phyloP scores from a whole-genome alignment of 257 asterid species.

The Striga asiatica region DNA sequence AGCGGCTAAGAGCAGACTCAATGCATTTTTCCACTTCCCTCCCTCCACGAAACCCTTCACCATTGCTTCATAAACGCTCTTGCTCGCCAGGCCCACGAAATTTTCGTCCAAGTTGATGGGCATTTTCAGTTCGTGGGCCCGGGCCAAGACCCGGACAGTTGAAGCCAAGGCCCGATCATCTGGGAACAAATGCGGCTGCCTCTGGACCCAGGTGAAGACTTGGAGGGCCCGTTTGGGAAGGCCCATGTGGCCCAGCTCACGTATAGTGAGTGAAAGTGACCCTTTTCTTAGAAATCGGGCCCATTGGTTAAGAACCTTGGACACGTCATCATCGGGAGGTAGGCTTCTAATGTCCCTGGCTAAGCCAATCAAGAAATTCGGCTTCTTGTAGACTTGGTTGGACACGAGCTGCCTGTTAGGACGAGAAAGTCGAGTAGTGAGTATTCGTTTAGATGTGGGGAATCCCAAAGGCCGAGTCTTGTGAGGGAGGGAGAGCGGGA shows the following conservation, averaged over 20 bases:
- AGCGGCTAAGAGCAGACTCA: slow-evolving; percentile 52
- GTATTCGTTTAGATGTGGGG: slow-evolving; percentile 46
- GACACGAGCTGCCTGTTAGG: slow-evolving; percentile 35
- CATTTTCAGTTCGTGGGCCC: slow-evolving; percentile 56
- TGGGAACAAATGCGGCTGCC: slow-evolving; percentile 60
- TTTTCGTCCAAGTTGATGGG: slow-evolving; percentile 39
- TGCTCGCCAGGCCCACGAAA: slow-evolving; percentile 46
- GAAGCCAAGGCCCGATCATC: slow-evolving; percentile 79
- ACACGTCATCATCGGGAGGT: slow-evolving; percentile 41
- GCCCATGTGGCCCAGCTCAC: slow-evolving; percentile 76
- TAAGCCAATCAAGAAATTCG: slow-evolving; percentile 62
- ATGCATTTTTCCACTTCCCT: slow-evolving; percentile 52
- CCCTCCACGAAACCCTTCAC: slow-evolving; percentile 60
- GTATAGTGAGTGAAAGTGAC: slow-evolving; percentile 55
- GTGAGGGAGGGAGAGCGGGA: slow-evolving; percentile 63
- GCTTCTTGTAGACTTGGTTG: slow-evolving; percentile 62
- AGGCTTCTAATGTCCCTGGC: slow-evolving; percentile 62
- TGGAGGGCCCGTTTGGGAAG: slow-evolving; percentile 57
- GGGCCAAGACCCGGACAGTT: slow-evolving; percentile 67
- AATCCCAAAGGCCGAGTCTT: slow-evolving; percentile 54
- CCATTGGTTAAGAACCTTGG: slow-evolving; percentile 47
- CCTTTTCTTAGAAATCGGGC: slow-evolving; percentile 67
- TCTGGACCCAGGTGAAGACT: slow-evolving; percentile 65
- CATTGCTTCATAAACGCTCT: slow-evolving; percentile 59
- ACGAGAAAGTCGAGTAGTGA: slow-evolving; percentile 27